phyloP scores from a whole-genome alignment of 176 grass and related monocot genomes.

The Dactylis glomerata region DNA sequence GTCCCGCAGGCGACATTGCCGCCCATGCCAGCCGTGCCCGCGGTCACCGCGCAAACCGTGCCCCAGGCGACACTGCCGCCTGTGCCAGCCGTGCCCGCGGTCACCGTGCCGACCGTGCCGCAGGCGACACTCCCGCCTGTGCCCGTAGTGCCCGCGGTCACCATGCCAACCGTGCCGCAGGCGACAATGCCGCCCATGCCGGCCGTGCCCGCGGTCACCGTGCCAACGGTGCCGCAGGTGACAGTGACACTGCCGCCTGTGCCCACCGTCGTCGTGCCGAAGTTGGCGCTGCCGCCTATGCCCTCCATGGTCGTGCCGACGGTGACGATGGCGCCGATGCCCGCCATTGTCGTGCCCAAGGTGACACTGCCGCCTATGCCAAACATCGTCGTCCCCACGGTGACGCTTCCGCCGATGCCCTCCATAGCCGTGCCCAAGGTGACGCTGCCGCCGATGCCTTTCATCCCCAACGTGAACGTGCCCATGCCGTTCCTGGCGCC shows the following conservation, averaged over 20 bases:
- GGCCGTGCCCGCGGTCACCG: neutral
- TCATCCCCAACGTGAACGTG: slow-evolving; percentile 15
- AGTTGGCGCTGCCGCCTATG: neutral
- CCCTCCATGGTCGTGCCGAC: neutral
- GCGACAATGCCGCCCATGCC: neutral
- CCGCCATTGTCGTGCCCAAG: neutral
- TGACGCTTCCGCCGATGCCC: slow-evolving; percentile 9
- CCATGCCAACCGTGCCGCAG: neutral
- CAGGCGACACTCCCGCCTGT: neutral
- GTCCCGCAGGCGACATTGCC: neutral
- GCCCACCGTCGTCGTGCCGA: neutral
- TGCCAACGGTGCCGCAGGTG: neutral
- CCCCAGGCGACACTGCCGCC: neutral
- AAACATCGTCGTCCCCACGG: neutral
- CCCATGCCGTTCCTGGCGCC: slow-evolving; percentile 24
- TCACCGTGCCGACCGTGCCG: neutral
- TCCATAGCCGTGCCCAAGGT: neutral
- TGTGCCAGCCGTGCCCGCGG: neutral
- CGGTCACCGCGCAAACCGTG: neutral
- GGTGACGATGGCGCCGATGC: neutral
- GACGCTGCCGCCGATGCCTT: slow-evolving; percentile 1
- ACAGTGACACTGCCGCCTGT: neutral
- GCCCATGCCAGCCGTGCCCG: neutral
- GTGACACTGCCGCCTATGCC: neutral
- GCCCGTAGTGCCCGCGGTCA: neutral